Base-by-base conservation (phyloP, 495 filamentous ascomycete genomes). In the Aspergillus affinis region DNA sequence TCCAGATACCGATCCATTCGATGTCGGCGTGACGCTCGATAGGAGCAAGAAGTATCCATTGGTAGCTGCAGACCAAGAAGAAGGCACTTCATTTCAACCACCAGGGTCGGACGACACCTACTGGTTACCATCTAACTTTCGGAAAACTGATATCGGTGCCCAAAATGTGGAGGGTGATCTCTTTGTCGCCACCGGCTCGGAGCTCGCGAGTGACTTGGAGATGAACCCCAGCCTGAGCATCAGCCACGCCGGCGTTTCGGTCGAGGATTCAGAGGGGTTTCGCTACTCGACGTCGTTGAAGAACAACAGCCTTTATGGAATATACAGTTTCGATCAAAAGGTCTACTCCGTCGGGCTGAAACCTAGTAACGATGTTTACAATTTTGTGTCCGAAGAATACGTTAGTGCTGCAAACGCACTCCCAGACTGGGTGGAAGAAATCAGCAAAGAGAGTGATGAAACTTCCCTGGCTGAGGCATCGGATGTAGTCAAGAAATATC, bases 291-390 rank as follows among this genome's bases (percentile, higher is more conserved):
- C 20, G 5, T 2, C 49, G 1, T 29, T 51, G 19, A 51, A 51
- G 49, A 51, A 51, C 23, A 51, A 51, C 17, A 51, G 20, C 21
- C 49, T 51, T 51, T 51, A 51, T 12, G 49, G 49, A 20, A 17
- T 51, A 51, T 51, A 51, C 49, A 51, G 21, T 20, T 51, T 21
- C 20, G 49, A 51, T 7, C 49, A 51, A 27, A 51, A 29, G 49
- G 49, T 51, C 23, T 51, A 51, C 29, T 51, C 49, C 8, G 49
- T 51, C 15, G 49, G 49, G 9, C 49, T 51, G 2, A 51, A 51
- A 20, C 20, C 49, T 29, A 21, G 29, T 27, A 27, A 23, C 20
- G 49, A 51, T 15, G 29, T 27, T 2, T 51, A 51, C 9, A 51
- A 51, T 3, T 26, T 27, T 15, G 19, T 51, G 10, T 51, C 49